Percentiles rank a stretch among this genome's conserved stretches.
Evolutionary conservation across 1,284 basidiomycete genomes (phyloP).

Genomic region (Malassezia psittaci): DNA sequence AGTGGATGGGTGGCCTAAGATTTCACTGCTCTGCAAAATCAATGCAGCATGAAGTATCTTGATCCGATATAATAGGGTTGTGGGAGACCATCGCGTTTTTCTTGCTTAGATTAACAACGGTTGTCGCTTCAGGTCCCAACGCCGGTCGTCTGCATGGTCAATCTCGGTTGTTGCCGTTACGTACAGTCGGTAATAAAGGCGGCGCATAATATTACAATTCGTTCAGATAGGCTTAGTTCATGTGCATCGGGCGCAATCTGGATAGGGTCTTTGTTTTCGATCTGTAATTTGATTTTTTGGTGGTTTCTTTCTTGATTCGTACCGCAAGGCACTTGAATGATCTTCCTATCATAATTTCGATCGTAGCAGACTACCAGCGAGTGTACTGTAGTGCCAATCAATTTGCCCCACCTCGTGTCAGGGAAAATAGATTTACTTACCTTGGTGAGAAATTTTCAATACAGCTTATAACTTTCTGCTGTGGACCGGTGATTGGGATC

Average conservation of each 20-base stretch:
- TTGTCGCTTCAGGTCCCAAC: background rate
- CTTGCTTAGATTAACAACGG: background rate
- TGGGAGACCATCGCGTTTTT: too few relatives aligned
- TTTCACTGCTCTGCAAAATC: too few relatives aligned
- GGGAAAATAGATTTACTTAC: background rate
- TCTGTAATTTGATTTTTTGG: background rate
- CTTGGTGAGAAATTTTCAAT: background rate
- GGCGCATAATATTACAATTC: background rate
- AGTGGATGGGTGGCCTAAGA: too few relatives aligned
- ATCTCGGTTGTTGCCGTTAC: background rate
- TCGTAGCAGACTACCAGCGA: background rate
- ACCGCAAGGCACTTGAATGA: background rate
- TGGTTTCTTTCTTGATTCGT: background rate
- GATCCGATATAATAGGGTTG: too few relatives aligned
- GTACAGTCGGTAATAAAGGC: background rate
- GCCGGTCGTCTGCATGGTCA: background rate
- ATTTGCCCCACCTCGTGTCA: background rate
- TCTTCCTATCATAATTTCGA: background rate
- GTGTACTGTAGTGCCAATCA: background rate
- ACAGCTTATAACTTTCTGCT: background rate
- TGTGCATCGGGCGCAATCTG: background rate
- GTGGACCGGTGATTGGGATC: background rate
- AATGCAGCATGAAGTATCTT: too few relatives aligned
- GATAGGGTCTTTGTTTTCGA: background rate
- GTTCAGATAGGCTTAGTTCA: background rate